phyloP scores from a whole-genome alignment of 495 filamentous ascomycete genomes.

The Aspergillus taichungensis region DNA sequence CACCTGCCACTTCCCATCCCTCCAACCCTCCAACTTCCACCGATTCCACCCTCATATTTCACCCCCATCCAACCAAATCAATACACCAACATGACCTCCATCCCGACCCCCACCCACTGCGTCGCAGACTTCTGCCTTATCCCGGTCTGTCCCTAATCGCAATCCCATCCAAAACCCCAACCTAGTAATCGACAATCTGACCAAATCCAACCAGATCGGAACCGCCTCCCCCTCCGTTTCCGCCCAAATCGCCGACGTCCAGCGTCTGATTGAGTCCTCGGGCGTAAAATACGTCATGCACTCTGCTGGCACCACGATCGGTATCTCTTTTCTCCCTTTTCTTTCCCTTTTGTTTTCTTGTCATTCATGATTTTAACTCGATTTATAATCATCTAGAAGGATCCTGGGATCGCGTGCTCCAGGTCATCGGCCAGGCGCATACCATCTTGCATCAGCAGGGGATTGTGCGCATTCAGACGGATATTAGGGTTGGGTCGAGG shows the following conservation, averaged over 20 bases:
- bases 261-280: slow-evolving; percentile 70
- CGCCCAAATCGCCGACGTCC: slow-evolving; percentile 78
- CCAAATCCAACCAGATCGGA: slow-evolving; percentile 51
- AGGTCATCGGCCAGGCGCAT: slow-evolving; percentile 85
- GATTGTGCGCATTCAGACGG: slow-evolving; percentile 74
- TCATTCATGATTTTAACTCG: too few species aligned
- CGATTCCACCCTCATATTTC: too few species aligned
- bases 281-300: slow-evolving; percentile 83
- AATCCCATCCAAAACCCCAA: not conserved
- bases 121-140: slow-evolving; percentile 78
- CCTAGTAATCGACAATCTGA: slow-evolving; percentile 20
- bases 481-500: slow-evolving; percentile 82
- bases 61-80: too few species aligned
- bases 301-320: slow-evolving; percentile 83
- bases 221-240: slow-evolving; percentile 77
- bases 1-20: too few species aligned
- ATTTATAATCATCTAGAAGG: too few species aligned
- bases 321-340: slow-evolving; percentile 40
- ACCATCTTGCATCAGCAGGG: slow-evolving; percentile 73
- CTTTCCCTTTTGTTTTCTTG: not conserved
- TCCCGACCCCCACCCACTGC: slow-evolving; percentile 58
- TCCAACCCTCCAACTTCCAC: too few species aligned
- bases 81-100: slow-evolving; percentile 11
- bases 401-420: slow-evolving; percentile 82
- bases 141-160: slow-evolving; percentile 44